Evolutionary conservation across 2,329 filamentous ascomycete genomes (phyloP).

Genomic region (Microsporum ferrugineum): DNA sequence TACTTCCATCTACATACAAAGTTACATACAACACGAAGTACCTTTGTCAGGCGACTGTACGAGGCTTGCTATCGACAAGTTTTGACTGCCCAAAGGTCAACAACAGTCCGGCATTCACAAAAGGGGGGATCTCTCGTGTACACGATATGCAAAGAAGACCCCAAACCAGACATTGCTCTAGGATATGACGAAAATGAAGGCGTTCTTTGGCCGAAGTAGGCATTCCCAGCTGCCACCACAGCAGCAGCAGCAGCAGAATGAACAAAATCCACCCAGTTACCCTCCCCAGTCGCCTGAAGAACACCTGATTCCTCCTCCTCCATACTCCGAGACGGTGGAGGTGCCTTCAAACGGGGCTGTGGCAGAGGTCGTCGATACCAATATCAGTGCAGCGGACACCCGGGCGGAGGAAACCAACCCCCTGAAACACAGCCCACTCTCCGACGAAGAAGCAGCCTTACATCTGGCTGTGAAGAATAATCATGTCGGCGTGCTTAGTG

Average conservation of each 20-base stretch:
- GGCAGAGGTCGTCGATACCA: not conserved
- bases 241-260: not conserved
- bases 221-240: not conserved
- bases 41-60: not conserved
- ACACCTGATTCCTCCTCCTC: not conserved
- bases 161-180: not conserved
- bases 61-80: not conserved
- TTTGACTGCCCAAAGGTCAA: not conserved
- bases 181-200: not conserved
- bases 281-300: not conserved
- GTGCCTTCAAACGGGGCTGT: not conserved
- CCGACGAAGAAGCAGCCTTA: not conserved
- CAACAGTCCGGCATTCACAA: too few species aligned
- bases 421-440: not conserved
- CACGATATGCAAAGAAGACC: not conserved
- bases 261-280: not conserved
- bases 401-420: not conserved
- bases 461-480: conserved; percentile 5
- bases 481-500: not conserved
- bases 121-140: not conserved
- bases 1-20: not conserved
- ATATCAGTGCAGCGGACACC: not conserved
- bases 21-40: not conserved
- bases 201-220: not conserved
- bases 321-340: not conserved